These are phyloP conservation scores for Combretum micranthum DNA, from an alignment of 345 rosid genomes.

Conservation along the genomic window DNA sequence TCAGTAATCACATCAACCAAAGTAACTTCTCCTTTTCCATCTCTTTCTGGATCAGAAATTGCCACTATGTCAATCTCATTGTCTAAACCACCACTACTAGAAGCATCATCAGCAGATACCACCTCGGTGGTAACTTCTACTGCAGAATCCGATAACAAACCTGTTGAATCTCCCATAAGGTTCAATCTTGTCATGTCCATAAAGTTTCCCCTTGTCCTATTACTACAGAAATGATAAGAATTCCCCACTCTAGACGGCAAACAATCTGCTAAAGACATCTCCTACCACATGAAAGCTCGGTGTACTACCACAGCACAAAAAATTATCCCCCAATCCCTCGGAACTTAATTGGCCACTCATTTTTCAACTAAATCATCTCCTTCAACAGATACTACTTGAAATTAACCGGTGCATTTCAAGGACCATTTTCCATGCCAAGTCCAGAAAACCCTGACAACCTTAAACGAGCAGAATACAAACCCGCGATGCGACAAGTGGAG, in stretches of 20 bases:
- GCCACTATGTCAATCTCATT: slow-evolving; percentile 25
- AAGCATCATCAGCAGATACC: slow-evolving; percentile 23
- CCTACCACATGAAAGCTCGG: slow-evolving; percentile 51
- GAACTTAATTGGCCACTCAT: slow-evolving; percentile 40
- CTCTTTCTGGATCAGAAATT: slow-evolving; percentile 17
- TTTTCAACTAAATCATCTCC: slow-evolving; percentile 37
- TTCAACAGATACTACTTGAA: slow-evolving; percentile 26
- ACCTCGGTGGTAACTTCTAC: slow-evolving; percentile 13
- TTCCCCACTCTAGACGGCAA: slow-evolving; percentile 54
- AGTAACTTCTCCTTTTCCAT: slow-evolving; percentile 15
- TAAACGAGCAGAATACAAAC: slow-evolving; percentile 23
- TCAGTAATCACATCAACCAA: slow-evolving; percentile 36
- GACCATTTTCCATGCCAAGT: slow-evolving; percentile 45
- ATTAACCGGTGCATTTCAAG: slow-evolving; percentile 17
- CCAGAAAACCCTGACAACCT: not conserved
- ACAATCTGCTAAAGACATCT: slow-evolving; percentile 40
- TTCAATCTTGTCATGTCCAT: slow-evolving; percentile 32
- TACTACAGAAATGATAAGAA: slow-evolving; percentile 39
- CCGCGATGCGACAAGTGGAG: slow-evolving; percentile 17
- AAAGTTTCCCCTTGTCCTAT: slow-evolving; percentile 22
- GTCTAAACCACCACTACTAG: slow-evolving; percentile 25
- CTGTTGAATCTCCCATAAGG: slow-evolving; percentile 30
- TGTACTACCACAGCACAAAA: slow-evolving; percentile 21
- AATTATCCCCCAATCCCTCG: slow-evolving; percentile 30
- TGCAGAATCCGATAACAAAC: slow-evolving; percentile 35